Evolutionary conservation across 352 stramenopile species (phyloP).

Genomic region (Elongisporangium senticosum): DNA sequence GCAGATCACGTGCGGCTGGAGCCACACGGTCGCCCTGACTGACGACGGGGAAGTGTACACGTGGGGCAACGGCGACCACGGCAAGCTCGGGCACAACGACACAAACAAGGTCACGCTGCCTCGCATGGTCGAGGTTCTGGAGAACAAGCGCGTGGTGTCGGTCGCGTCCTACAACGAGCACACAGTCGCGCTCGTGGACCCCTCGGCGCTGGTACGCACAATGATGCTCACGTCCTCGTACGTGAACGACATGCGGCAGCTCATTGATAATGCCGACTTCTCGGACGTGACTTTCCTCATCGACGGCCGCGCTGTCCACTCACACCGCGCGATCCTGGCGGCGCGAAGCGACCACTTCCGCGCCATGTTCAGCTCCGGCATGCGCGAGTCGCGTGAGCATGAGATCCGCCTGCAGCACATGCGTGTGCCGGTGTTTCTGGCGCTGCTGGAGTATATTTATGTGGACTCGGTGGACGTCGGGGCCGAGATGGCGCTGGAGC

Average conservation of each 20-base stretch:
- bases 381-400: slow-evolving; percentile 85
- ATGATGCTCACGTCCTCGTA: slow-evolving; percentile 84
- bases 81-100: slow-evolving; percentile 94
- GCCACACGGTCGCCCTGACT: slow-evolving; percentile 93
- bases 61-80: slow-evolving; percentile 91
- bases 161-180: slow-evolving; percentile 98
- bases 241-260: slow-evolving; percentile 85
- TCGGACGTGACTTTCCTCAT: slow-evolving; percentile 87
- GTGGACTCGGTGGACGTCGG: slow-evolving; percentile 91
- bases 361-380: slow-evolving; percentile 93
- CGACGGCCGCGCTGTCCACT: slow-evolving; percentile 77
- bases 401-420: slow-evolving; percentile 89
- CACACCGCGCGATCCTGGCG: slow-evolving; percentile 89
- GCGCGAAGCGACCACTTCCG: slow-evolving; percentile 94
- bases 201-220: slow-evolving; percentile 65
- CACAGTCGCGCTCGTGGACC: slow-evolving; percentile 90
- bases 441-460: slow-evolving; percentile 96
- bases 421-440: slow-evolving; percentile 89
- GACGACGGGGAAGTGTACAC: slow-evolving; percentile 91
- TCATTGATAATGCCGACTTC: slow-evolving; percentile 91
- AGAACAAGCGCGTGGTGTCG: slow-evolving; percentile 91
- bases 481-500: slow-evolving; percentile 90
- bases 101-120: slow-evolving; percentile 93
- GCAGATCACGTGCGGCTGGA: slow-evolving; percentile 96
- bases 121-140: slow-evolving; percentile 88